Base-by-base conservation (phyloP, 306 rosid species). In the Vicia villosa region DNA sequence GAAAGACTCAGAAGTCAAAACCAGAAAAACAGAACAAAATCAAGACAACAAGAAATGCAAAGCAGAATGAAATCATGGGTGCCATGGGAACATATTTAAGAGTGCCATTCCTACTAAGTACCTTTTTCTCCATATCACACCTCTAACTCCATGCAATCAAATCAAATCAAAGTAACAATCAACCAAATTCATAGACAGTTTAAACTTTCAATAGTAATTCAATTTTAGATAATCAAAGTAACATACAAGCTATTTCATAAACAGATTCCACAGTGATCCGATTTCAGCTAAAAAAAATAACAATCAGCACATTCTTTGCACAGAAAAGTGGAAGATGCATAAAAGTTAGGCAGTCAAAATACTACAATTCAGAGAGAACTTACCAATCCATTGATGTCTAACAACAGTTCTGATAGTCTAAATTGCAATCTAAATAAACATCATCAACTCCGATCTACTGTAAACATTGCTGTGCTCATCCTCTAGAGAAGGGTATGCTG, bases 391-490 rank as follows among this genome's bases (percentile, higher is more conserved):
- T 50, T 17, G 26, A 50, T 50, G 71, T 2, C 20, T 37, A 36
- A 36, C 28, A 36, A 36, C 5, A 45, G 26, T 60, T 47, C 28
- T 9, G 32, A 24, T 15, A 1, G 51, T 22, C 42, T n/a, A 62
- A 62, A 51, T 26, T 12, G 57, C 24, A 5, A 66, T 32, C 79
- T 77, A 77, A 57, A 77, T 8, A 55, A 77, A 70, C 81, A 77
- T 77, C 67, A 34, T 77, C 66, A 77, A 46, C 63, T 77, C 81
- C 8, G 81, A 65, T 49, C 81, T 77, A 22, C 73, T 43, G 81
- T 77, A 77, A 41, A 77, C 81, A 55, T 77, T 77, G 73, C 4
- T 32, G 10, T 77, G 77, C 77, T 77, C 81, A 45, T 77, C 81
- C 68, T 77, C 81, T 57, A 77, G 40, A 19, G 76, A 41, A 45